Percentiles rank a stretch among this genome's conserved stretches.
phyloP scores from a whole-genome alignment of 805 yeast genomes.

The Candida maltosa region DNA sequence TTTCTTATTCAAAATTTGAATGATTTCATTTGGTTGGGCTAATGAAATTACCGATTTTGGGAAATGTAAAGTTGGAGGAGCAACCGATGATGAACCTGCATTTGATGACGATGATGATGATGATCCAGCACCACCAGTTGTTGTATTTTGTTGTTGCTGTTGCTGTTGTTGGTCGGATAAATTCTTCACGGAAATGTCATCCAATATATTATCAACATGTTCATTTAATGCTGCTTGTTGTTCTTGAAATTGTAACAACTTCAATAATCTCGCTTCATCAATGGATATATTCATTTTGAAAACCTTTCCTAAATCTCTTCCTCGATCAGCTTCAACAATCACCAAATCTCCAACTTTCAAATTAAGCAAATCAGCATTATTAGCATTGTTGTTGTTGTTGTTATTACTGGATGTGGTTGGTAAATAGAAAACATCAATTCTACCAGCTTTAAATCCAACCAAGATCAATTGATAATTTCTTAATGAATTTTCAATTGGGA shows the following conservation, averaged over 20 bases:
- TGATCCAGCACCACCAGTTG: slow-evolving; percentile 5
- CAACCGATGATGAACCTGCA: slow-evolving; percentile 4
- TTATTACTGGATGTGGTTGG: slow-evolving; percentile 32
- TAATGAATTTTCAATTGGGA: slow-evolving; percentile 35
- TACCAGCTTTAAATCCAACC: slow-evolving; percentile 75
- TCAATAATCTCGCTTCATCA: slow-evolving; percentile 67
- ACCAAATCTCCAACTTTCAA: slow-evolving; percentile 63
- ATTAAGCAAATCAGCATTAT: slow-evolving; percentile 14
- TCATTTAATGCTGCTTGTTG: slow-evolving; percentile 60
- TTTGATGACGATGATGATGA: slow-evolving; percentile 6
- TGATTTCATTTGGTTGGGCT: slow-evolving; percentile 61
- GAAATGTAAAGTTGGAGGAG: slow-evolving; percentile 50
- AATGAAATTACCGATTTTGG: slow-evolving; percentile 66
- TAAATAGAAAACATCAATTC: slow-evolving; percentile 73
- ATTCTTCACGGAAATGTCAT: slow-evolving; percentile 22
- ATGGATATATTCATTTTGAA: slow-evolving; percentile 53
- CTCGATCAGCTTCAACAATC: slow-evolving; percentile 82
- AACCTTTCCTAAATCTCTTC: slow-evolving; percentile 71
- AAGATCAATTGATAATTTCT: slow-evolving; percentile 44
- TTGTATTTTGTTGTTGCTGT: neutral
- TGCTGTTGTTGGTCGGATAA: slow-evolving; percentile 13
- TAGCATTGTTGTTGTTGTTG: neutral
- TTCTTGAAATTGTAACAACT: slow-evolving; percentile 64
- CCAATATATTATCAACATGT: slow-evolving; percentile 11
- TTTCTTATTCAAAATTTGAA: slow-evolving; percentile 54